Evolutionary conservation across 257 asterid genomes (phyloP), one percentile per base, ranked within the genome.

Genomic region (Verbascum thapsus): DNA sequence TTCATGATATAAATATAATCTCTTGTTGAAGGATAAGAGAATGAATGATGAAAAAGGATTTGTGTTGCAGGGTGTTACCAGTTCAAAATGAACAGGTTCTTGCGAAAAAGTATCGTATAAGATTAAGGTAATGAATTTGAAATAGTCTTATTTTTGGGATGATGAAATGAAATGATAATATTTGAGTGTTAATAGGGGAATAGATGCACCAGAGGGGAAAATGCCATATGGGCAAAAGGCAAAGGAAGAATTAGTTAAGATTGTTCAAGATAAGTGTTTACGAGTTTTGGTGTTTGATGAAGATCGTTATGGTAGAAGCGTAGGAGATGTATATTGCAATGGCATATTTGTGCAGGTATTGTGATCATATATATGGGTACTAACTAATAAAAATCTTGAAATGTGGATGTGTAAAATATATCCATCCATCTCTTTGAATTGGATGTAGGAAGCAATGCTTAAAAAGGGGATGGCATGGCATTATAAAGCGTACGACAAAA

Each of bases 401-500:
- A 26, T 26, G 32, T 26, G 5, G 5, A 26, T 5, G 32, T 26
- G 32, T 26, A 44, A 44, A 44, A 15, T 44, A 4, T 30, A 12
- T 1, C 1, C 16, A 18, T 13, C 12, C 11, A n/a, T n/a, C n/a
- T n/a, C n/a, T n/a, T n/a, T n/a, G n/a, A n/a, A n/a, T n/a, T n/a
- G n/a, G 8, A n/a, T 66, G 71, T 51, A 91, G 99, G 99, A 90
- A 74, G 12, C 61, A 13, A 87, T 92, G 97, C 85, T 92, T 42
- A 89, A 89, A 86, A 90, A 94, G 60, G 96, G 99, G 39, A 63
- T 90, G 8, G 99, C 86, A 0, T 90, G 98, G 96, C 99, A 90
- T 64, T 90, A 90, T 23, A 86, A 74, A 32, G 97, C 95, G 3
- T 94, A 90, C 17, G 98, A 94, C 76, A 59, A 71, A 39, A 88